These are phyloP conservation scores for Xylariaceae sp. DNA, from an alignment of 2,329 filamentous ascomycete genomes.

Conservation along the genomic window DNA sequence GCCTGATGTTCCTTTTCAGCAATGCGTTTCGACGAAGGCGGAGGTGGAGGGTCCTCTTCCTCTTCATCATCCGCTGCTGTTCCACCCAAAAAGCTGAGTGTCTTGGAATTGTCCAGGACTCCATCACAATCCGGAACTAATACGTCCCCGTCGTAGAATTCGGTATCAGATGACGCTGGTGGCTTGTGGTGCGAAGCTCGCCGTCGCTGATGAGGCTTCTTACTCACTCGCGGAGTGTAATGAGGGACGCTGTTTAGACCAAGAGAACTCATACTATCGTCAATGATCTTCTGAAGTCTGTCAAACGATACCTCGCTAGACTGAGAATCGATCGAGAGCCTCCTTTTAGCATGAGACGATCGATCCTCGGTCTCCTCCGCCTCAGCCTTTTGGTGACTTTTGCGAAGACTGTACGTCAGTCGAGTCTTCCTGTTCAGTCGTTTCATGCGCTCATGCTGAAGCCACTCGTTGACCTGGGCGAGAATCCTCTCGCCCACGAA, in stretches of 20 bases:
- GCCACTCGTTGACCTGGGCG: conserved; percentile 74
- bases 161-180: conserved; percentile 71
- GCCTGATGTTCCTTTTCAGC: conserved; percentile 65
- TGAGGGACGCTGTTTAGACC: conserved; percentile 45
- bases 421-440: conserved; percentile 51
- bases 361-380: conserved; percentile 17
- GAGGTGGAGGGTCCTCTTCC: conserved; percentile 10
- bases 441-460: conserved; percentile 71
- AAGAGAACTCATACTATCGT: conserved; percentile 56
- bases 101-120: conserved; percentile 83
- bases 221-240: conserved; percentile 40
- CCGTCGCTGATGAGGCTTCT: conserved; percentile 35
- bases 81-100: conserved; percentile 67
- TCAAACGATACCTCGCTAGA: conserved; percentile 71
- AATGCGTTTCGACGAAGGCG: conserved; percentile 40
- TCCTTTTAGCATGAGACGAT: conserved; percentile 27
- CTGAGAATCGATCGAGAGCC: conserved; percentile 58
- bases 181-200: conserved; percentile 38
- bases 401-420: conserved; percentile 38
- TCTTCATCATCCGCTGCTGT: conserved; percentile 37
- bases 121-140: conserved; percentile 83
- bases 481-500: conserved; percentile 53
- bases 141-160: conserved; percentile 73
- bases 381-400: conserved; percentile 33
- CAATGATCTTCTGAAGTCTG: conserved; percentile 72